phyloP scores from a whole-genome alignment of 805 yeast genomes.

The Saturnispora halmiae region DNA sequence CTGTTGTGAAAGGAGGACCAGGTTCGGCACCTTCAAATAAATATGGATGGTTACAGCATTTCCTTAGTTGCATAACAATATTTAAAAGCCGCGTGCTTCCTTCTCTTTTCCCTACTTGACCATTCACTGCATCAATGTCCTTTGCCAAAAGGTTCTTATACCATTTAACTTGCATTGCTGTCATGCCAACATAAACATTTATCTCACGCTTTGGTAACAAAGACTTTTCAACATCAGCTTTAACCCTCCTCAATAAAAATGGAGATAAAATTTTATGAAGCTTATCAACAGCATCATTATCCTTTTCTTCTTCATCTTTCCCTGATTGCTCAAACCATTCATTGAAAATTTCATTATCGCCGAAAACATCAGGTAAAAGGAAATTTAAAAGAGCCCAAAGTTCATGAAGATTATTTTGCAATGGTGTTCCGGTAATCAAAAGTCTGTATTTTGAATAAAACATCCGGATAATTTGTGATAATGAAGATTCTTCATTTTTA shows the following conservation, averaged over 20 bases:
- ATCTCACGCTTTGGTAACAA: conserved; percentile 66
- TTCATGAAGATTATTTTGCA: conserved; percentile 72
- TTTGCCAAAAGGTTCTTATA: conserved; percentile 68
- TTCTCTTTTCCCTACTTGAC: conserved; percentile 67
- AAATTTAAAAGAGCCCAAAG: conserved; percentile 75
- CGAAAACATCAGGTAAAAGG: conserved; percentile 68
- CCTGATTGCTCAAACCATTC: conserved; percentile 54
- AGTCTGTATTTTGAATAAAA: conserved; percentile 63
- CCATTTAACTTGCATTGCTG: conserved; percentile 73
- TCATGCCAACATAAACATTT: conserved; percentile 65
- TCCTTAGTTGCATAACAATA: conserved; percentile 77
- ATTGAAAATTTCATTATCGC: conserved; percentile 65
- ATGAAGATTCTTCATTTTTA: conserved; percentile 63
- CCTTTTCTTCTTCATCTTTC: conserved; percentile 29
- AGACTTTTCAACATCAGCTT: conserved; percentile 74
- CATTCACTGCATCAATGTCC: conserved; percentile 78
- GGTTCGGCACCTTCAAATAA: conserved; percentile 84
- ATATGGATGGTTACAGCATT: conserved; percentile 81
- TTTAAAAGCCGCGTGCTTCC: conserved; percentile 67
- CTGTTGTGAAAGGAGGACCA: conserved; percentile 82
- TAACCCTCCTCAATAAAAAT: conserved; percentile 65
- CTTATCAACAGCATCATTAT: conserved; percentile 40
- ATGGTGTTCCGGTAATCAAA: conserved; percentile 73
- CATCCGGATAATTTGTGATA: conserved; percentile 66
- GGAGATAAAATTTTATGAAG: conserved; percentile 71